These are phyloP conservation scores for Penicillium silybi DNA, from an alignment of 495 filamentous ascomycete genomes.

Conservation along the genomic window DNA sequence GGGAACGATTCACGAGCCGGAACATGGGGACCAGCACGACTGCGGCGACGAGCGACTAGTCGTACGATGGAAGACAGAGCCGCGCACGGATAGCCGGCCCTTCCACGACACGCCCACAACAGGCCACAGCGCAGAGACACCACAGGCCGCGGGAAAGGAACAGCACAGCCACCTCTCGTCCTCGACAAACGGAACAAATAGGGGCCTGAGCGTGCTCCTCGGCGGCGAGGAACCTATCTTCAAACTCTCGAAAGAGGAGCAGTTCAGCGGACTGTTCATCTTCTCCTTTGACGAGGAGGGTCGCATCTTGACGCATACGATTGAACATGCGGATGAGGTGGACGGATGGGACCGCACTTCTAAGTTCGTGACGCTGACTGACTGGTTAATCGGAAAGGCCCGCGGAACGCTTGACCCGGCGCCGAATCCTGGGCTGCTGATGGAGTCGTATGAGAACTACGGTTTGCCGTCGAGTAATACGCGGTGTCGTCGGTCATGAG, in stretches of 20 bases:
- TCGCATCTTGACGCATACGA: conserved; percentile 77
- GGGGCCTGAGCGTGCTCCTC: conserved; percentile 38
- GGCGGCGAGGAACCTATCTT: conserved; percentile 67
- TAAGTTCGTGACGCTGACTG: conserved; percentile 78
- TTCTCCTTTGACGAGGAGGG: conserved; percentile 95
- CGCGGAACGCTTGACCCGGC: conserved; percentile 45
- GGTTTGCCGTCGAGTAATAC: conserved; percentile 1
- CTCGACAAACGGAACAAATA: conserved; percentile 32
- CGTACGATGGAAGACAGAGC: conserved; percentile 76
- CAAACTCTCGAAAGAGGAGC: conserved; percentile 60
- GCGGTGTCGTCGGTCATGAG: conserved; percentile 1
- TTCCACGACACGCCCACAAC: conserved; percentile 8
- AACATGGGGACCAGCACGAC: conserved; percentile 27
- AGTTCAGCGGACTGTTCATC: conserved; percentile 71
- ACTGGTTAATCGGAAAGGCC: conserved; percentile 75
- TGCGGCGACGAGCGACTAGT: conserved; percentile 71
- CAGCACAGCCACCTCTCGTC: conserved; percentile 14
- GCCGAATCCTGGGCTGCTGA: conserved; percentile 30
- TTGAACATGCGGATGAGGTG: conserved; percentile 84
- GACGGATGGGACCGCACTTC: conserved; percentile 65
- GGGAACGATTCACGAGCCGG: conserved; percentile 34
- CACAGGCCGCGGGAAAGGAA: not conserved
- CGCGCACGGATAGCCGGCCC: conserved; percentile 29
- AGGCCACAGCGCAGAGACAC: not conserved
- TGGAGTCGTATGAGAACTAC: conserved; percentile 24